phyloP scores from a whole-genome alignment of 179 eudicot species.

The Beta macrorhiza region DNA sequence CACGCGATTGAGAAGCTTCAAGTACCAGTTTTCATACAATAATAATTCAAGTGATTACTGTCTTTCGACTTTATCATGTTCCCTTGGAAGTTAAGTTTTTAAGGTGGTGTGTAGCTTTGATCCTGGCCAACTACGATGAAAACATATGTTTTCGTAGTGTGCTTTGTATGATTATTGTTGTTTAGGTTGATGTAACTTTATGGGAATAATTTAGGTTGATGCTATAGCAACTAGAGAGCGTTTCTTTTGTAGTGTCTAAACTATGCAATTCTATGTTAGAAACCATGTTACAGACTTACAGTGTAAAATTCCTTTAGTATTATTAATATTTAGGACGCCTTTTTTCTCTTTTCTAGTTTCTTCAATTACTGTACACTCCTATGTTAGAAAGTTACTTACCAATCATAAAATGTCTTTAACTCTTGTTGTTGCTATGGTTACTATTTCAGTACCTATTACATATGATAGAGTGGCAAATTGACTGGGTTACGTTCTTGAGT shows the following conservation, averaged over 20 bases:
- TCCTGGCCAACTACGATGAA: conserved; percentile 4
- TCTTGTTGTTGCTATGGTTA: neutral
- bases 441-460: no score
- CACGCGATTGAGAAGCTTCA: conserved; percentile 49
- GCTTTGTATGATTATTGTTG: conserved; percentile 24
- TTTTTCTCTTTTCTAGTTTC: neutral
- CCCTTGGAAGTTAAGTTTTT: neutral
- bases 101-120: neutral
- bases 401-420: neutral
- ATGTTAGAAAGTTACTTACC: conserved; percentile 23
- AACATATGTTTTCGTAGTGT: neutral
- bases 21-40: neutral
- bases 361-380: conserved; percentile 1
- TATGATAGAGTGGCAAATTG: no score
- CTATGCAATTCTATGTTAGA: conserved; percentile 12
- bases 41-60: conserved; percentile 2
- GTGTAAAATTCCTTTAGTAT: conserved; percentile 5
- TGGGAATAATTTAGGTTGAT: conserved; percentile 20
- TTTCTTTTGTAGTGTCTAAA: conserved; percentile 8
- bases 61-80: neutral
- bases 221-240: conserved; percentile 20
- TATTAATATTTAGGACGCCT: neutral
- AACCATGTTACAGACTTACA: conserved; percentile 9
- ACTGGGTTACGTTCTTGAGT: no score
- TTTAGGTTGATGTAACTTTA: conserved; percentile 22